Conservation (phyloP, 148 eudicot species). For the Chenopodium quinoa region DNA sequence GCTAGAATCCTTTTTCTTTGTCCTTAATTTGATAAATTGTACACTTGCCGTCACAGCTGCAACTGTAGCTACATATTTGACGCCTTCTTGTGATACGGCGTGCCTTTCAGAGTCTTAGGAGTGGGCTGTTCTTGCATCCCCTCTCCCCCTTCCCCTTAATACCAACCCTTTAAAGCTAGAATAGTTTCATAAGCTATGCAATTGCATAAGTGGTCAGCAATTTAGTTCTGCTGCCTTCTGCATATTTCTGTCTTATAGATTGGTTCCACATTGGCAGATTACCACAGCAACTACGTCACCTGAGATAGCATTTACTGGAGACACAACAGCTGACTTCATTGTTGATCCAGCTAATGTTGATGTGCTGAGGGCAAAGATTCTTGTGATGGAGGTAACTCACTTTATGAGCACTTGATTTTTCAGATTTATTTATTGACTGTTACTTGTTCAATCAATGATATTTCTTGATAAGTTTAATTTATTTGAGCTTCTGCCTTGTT, state of each 20-base stretch:
- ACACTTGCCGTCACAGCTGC: not conserved
- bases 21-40: too few relatives aligned
- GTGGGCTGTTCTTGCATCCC: not conserved
- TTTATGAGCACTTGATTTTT: not conserved
- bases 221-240: not conserved
- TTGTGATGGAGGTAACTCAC: slow-evolving; percentile 81
- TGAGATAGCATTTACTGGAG: slow-evolving; percentile 96
- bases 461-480: too few relatives aligned
- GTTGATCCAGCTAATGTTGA: slow-evolving; percentile 55
- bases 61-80: not conserved
- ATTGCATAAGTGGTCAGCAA: not conserved
- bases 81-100: not conserved
- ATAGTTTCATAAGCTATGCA: not conserved
- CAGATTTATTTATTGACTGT: not conserved
- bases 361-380: slow-evolving; percentile 75
- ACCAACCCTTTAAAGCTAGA: too few relatives aligned
- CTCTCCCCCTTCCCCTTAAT: not conserved
- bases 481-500: too few relatives aligned
- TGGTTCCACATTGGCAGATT: slow-evolving; percentile 51
- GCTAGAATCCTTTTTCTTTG: too few relatives aligned
- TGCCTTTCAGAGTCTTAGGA: not conserved
- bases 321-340: slow-evolving; percentile 82
- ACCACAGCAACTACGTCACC: slow-evolving; percentile 59
- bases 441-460: not conserved
- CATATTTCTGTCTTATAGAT: not conserved